phyloP scores from a whole-genome alignment of 176 grass and related monocot species.

The Oropetium thomaeum region DNA sequence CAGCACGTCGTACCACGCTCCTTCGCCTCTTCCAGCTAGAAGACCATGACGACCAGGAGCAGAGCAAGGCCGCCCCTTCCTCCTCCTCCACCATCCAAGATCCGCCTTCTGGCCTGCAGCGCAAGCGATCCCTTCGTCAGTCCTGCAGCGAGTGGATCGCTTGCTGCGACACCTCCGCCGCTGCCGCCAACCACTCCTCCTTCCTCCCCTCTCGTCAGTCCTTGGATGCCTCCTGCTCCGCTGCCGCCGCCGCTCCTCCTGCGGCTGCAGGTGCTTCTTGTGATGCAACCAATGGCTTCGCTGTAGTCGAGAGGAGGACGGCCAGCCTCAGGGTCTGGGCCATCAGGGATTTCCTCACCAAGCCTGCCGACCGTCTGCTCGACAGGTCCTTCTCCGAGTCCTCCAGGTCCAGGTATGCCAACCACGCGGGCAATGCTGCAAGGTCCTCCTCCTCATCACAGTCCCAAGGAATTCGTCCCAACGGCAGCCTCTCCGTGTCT shows the following conservation, averaged over 20 bases:
- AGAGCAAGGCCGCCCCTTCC: not conserved
- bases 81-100: constrained; percentile 12
- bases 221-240: constrained; percentile 47
- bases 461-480: constrained; percentile 8
- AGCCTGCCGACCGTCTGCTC: constrained; percentile 28
- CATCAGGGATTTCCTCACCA: constrained; percentile 43
- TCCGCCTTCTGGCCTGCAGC: constrained; percentile 26
- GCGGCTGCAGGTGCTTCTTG: not conserved
- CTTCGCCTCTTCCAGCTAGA: constrained; percentile 59
- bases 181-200: constrained; percentile 43
- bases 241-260: not conserved
- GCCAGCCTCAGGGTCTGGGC: constrained; percentile 37
- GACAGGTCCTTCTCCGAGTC: constrained; percentile 61
- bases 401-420: constrained; percentile 25
- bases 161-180: constrained; percentile 42
- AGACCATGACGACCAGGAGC: constrained; percentile 16
- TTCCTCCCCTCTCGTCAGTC: constrained; percentile 66
- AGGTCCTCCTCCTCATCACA: constrained; percentile 1
- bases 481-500: constrained; percentile 30
- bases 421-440: not conserved
- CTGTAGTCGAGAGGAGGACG: constrained; percentile 18
- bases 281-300: not conserved
- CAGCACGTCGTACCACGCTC: constrained; percentile 38
- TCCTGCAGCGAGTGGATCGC: constrained; percentile 67
- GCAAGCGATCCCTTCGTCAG: constrained; percentile 49